phyloP scores from a whole-genome alignment of 129 eudicot species.

The Flaveria bidentis region DNA sequence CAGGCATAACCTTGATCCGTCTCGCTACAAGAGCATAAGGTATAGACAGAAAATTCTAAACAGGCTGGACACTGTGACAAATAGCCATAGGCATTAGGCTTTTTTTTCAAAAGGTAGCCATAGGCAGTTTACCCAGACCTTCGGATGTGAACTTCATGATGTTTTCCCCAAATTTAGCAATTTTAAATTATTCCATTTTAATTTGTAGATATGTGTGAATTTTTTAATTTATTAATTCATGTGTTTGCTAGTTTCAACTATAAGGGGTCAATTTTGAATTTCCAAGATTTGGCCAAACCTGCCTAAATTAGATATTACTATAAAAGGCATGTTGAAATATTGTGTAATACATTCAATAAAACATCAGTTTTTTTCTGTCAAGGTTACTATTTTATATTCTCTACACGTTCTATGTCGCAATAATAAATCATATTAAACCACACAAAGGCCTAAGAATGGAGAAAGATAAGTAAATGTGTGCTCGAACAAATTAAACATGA shows the following conservation, averaged over 20 bases:
- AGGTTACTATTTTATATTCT: neutral
- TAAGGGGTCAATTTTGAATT: neutral
- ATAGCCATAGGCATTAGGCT: neutral
- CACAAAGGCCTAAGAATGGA: no score
- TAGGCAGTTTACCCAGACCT: neutral
- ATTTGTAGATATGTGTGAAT: neutral
- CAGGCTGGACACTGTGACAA: neutral
- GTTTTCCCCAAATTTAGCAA: neutral
- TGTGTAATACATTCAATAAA: neutral
- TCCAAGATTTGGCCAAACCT: neutral
- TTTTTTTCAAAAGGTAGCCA: neutral
- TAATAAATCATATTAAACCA: no score
- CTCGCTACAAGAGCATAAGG: neutral
- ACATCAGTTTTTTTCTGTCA: neutral
- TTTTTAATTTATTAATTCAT: neutral
- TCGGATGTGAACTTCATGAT: neutral
- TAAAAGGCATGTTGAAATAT: neutral
- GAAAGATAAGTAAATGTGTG: constrained; percentile 1
- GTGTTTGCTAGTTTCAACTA: neutral
- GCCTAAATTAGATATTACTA: neutral
- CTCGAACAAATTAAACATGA: neutral
- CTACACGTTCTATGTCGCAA: neutral
- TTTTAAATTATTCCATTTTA: neutral
- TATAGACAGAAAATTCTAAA: neutral
- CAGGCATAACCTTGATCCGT: neutral